Evolutionary conservation across 164 flowering plant species (phyloP), one percentile per base, ranked within the genome.

Genomic region (Aristolochia contorta): DNA sequence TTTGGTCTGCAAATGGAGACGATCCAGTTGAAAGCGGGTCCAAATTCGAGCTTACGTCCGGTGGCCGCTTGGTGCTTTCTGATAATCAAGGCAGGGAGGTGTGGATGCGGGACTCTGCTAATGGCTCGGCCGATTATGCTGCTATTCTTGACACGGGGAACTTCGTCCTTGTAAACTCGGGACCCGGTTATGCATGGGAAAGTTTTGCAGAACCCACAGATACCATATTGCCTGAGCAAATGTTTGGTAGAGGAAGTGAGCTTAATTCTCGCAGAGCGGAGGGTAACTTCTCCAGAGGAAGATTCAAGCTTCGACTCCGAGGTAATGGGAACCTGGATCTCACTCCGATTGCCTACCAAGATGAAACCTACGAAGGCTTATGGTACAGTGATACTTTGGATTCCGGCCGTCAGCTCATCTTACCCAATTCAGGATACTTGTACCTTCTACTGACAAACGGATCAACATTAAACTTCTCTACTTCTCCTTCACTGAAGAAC

Each of bases 351-450:
- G 4, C 20, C 19, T 5, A 49, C 53, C 53, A 16, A 18, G 53
- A 16, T 20, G 6, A 20, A 1, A 18, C 43, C 46, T 25, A 49
- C 33, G 21, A 6, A 32, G 49, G 49, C 2, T 61, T 45, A 24
- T 67, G 65, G 55, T 3, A 16, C 12, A 67, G 14, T 4, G 18
- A 19, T 5, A 56, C 50, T 2, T 1, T 6, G 1, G 24, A 12
- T 9, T 25, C 49, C n/a, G 53, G 41, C 22, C 2, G 1, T 2
- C 61, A 48, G 41, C 18, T 54, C 24, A 51, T 54, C 32, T 64
- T 53, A n/a, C 54, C 54, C 49, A n/a, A 23, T 23, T 67, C 75
- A 0, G 81, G 84, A 33, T 22, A 45, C 37, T 60, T 80, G 0
- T 75, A 69, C 25, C 45, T 80, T 3, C 16, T n/a, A 16, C 55